Percentiles rank a stretch among this genome's conserved stretches.
These are phyloP conservation scores for Aspergillus sp. DNA, from an alignment of 2,329 filamentous ascomycete species.

Conservation along the genomic window DNA sequence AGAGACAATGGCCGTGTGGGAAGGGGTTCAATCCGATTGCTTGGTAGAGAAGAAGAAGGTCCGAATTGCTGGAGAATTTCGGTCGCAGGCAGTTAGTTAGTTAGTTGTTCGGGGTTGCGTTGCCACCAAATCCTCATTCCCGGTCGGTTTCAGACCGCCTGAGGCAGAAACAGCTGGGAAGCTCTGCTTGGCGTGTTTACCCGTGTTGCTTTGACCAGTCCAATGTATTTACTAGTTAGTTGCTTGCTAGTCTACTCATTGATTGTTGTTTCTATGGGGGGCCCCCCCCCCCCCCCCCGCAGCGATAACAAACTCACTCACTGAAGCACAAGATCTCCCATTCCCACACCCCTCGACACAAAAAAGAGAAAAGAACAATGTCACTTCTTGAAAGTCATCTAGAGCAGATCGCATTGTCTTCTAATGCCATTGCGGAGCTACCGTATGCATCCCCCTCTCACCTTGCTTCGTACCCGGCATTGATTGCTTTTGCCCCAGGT, in stretches of 20 bases:
- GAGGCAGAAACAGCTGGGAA: slow-evolving; percentile 14
- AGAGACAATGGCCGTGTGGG: not conserved
- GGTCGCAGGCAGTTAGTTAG: not conserved
- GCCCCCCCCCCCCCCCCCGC: not conserved
- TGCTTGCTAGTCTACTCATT: not conserved
- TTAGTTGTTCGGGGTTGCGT: not conserved
- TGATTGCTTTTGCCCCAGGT: slow-evolving; percentile 55
- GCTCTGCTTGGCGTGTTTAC: slow-evolving; percentile 9
- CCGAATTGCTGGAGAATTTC: slow-evolving; percentile 4
- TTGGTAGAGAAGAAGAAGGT: not conserved
- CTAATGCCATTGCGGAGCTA: slow-evolving; percentile 72
- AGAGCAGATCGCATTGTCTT: slow-evolving; percentile 76
- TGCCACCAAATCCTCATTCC: slow-evolving; percentile 2
- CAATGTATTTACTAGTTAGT: no score
- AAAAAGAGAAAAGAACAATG: slow-evolving; percentile 51
- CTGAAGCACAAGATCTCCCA: not conserved
- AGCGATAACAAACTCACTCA: not conserved
- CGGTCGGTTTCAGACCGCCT: slow-evolving; percentile 2
- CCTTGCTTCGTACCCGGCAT: not conserved
- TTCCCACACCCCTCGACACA: slow-evolving; percentile 15
- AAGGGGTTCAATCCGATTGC: not conserved
- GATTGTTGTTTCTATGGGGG: not conserved
- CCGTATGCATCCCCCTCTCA: slow-evolving; percentile 56
- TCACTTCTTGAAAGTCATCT: slow-evolving; percentile 70
- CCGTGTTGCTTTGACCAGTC: not conserved